Evolutionary conservation across 2,329 filamentous ascomycete species (phyloP), one percentile per base, ranked within the genome.

Genomic region (Talaromyces albobiverticillius): DNA sequence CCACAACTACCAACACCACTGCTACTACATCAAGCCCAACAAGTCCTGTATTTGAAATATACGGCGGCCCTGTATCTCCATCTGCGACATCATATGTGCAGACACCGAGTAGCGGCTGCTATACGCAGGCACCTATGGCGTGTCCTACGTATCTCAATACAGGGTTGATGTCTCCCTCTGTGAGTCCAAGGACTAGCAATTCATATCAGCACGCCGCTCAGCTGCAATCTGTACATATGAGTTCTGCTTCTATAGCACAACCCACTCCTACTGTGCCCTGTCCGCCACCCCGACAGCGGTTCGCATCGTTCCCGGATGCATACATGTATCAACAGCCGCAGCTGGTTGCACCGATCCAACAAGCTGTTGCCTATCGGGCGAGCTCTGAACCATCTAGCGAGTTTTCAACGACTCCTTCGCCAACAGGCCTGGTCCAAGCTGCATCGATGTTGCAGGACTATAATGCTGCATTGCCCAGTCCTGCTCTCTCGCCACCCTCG

Each of bases 91-190:
- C 53, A 4, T 66, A 64, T 42, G 58, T 62, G 55, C 45, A 64
- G 59, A 32, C 58, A 13, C 54, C 57, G 5, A 20, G 25, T 22
- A 52, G 34, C 3, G 45, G 60, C 41, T 67, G 64, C 53, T 61
- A 41, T 41, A 20, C 18, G 25, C 16, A 46, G 9, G 18, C 47
- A 5, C 10, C 41, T 1, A 22, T 50, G 47, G 13, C 40, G 26
- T 55, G 43, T 38, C 36, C 53, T 47, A 60, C 64, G 18, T 71
- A 70, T 55, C 38, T 55, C 23, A 42, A 45, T 18, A 52, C 50
- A 11, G 50, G 50, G 7, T 31, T 52, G 41, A 20, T 52, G 22
- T 52, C 50, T 18, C 50, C 50, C 2, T 38, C 50, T 14, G 29
- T 52, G 18, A 59, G 48, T 29, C 42, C 53, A 26, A 46, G 47